These are phyloP conservation scores for Leishmania aethiopica DNA, from an alignment of 208 protist genomes.

Conservation along the genomic window DNA sequence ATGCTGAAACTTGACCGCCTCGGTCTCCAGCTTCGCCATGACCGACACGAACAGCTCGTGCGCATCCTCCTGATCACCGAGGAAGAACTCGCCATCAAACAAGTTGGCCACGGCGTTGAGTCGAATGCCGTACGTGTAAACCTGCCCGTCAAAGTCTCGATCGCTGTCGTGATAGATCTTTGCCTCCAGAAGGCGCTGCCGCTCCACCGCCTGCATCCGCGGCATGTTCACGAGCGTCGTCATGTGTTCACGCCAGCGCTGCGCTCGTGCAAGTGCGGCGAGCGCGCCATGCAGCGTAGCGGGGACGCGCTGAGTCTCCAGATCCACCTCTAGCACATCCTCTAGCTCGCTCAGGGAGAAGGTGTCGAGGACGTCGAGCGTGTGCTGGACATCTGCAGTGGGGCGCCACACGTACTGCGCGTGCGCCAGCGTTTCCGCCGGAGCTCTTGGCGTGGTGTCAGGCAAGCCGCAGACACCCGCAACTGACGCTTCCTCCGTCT, in stretches of 20 bases:
- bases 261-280: conserved; percentile 13
- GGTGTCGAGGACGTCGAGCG: conserved; percentile 9
- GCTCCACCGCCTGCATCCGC: neutral
- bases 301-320: neutral
- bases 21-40: conserved; percentile 64
- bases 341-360: conserved; percentile 28
- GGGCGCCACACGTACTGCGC: conserved; percentile 5
- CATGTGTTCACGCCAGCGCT: conserved; percentile 35
- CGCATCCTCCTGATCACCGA: conserved; percentile 81
- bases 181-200: conserved; percentile 17
- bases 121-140: conserved; percentile 29
- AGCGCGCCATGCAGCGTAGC: conserved; percentile 36
- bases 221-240: conserved; percentile 18
- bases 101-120: conserved; percentile 36
- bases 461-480: conserved; percentile 5
- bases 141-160: conserved; percentile 17
- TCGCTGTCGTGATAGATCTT: conserved; percentile 29
- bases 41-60: conserved; percentile 80
- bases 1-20: conserved; percentile 51
- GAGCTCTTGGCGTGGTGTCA: neutral
- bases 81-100: conserved; percentile 61
- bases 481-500: conserved; percentile 7
- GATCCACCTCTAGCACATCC: conserved; percentile 11
- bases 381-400: conserved; percentile 13
- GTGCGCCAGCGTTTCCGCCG: neutral